Conservation (phyloP, 179 eudicot genomes). For the Camellia oleifera region DNA sequence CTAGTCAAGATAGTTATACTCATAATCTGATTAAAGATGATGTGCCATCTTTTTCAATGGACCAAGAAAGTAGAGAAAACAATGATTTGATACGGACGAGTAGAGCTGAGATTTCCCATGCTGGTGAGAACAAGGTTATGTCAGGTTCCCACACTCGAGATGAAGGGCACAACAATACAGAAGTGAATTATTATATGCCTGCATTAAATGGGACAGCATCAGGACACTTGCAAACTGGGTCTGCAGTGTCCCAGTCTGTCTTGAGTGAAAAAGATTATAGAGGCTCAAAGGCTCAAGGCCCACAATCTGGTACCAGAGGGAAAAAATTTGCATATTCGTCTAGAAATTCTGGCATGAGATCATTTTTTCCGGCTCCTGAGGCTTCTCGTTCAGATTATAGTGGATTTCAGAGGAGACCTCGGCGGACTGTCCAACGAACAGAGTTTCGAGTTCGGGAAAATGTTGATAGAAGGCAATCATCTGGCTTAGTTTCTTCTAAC, state of each 20-base stretch:
- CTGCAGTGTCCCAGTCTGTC: conserved; percentile 31
- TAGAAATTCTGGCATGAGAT: conserved; percentile 50
- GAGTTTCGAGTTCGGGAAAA: conserved; percentile 86
- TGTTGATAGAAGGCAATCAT: conserved; percentile 48
- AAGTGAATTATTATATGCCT: conserved; percentile 27
- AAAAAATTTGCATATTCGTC: conserved; percentile 52
- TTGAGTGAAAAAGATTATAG: conserved; percentile 34
- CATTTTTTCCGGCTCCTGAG: conserved; percentile 44
- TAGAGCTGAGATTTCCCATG: conserved; percentile 29
- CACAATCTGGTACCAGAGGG: conserved; percentile 42
- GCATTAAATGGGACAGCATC: conserved; percentile 30
- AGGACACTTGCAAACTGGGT: conserved; percentile 36
- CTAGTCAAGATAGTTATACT: conserved; percentile 36
- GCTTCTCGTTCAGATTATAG: conserved; percentile 37
- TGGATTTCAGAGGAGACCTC: conserved; percentile 72
- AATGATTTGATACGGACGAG: conserved; percentile 23
- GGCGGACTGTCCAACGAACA: conserved; percentile 58
- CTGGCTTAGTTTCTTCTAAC: conserved; percentile 26
- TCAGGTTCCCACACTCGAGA: conserved; percentile 32
- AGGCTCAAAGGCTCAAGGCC: conserved; percentile 41
- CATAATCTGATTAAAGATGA: conserved; percentile 36
- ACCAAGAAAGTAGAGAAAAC: conserved; percentile 27
- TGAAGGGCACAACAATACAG: conserved; percentile 23
- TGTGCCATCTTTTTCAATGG: conserved; percentile 23
- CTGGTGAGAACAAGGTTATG: conserved; percentile 27